Evolutionary conservation across 305 asterid genomes (phyloP), one percentile per base, ranked within the genome.

Genomic region (Fraxinus dipetala): DNA sequence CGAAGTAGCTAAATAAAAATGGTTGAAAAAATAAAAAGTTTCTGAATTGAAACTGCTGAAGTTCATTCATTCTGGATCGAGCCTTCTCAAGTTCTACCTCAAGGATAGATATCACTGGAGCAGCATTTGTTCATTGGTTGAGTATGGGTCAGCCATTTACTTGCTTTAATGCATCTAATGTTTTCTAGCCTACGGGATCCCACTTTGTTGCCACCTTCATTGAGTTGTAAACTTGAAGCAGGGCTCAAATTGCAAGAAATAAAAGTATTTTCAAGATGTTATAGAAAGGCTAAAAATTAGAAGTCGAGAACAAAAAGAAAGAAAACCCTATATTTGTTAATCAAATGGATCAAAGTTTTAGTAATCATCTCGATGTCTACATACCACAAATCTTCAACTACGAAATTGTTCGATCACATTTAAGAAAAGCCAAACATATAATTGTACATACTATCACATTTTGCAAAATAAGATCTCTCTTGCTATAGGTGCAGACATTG

Each of bases 171-270:
- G 87, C 93, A 13, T 87, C 88, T 0, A 90, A 82, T 61, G 83
- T 77, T 89, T 82, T 90, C 90, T 90, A 88, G 43, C 90, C 90
- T 67, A 88, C 85, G 4, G 97, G 97, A 83, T 93, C 98, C 99
- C 99, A 95, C 85, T 95, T 95, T 1, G 97, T 94, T 20, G 92
- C 95, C 48, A 97, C 97, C 86, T 95, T 98, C 96, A 92, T 91
- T 59, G 91, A 78, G 87, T 90, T 89, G 10, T 92, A 83, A 67
- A 87, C 72, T 40, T 86, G 97, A 51, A 84, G 87, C 14, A 77
- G 4, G 34, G 34, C 34, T 31, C 34, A 31, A 31, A 31, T 31
- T 31, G 34, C 34, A 31, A 31, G 34, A 31, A 31, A 31, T 31
- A 2, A 31, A 31, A 31, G 34, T 31, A 31, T 31, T 31, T 31